These are phyloP conservation scores for Fusarium phyllophilum DNA, from an alignment of 2,329 filamentous ascomycete genomes.

Conservation along the genomic window DNA sequence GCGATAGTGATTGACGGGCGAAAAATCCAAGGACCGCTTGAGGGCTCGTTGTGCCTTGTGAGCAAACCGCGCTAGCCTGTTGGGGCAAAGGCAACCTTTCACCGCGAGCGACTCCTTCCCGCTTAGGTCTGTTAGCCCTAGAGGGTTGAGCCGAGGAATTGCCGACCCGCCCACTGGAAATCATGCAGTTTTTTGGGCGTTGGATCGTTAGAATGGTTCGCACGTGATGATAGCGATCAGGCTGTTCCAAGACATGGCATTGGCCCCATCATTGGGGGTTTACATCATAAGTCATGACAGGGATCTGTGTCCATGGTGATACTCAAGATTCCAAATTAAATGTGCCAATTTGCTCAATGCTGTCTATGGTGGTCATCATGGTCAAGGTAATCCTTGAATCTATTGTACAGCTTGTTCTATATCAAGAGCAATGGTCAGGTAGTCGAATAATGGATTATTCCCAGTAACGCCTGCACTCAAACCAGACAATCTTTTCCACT, in stretches of 20 bases:
- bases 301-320: neutral
- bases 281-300: conserved; percentile 3
- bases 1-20: conserved; percentile 52
- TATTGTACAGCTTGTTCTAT: conserved; percentile 46
- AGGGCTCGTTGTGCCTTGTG: conserved; percentile 55
- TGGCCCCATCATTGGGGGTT: neutral
- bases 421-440: conserved; percentile 32
- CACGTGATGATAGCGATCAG: conserved; percentile 23
- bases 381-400: conserved; percentile 39
- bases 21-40: conserved; percentile 55
- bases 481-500: conserved; percentile 28
- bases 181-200: neutral
- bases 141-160: conserved; percentile 43
- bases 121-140: conserved; percentile 58
- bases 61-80: conserved; percentile 47
- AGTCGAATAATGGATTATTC: conserved; percentile 18
- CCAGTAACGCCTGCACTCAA: conserved; percentile 39
- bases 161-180: conserved; percentile 36
- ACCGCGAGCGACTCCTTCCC: conserved; percentile 49
- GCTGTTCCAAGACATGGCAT: neutral
- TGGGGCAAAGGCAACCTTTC: conserved; percentile 45
- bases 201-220: neutral
- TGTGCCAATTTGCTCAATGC: conserved; percentile 31
- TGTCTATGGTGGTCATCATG: conserved; percentile 42
- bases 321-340: conserved; percentile 3